Base-by-base conservation (phyloP, 2,329 filamentous ascomycete species). In the Alternaria metachromatica region DNA sequence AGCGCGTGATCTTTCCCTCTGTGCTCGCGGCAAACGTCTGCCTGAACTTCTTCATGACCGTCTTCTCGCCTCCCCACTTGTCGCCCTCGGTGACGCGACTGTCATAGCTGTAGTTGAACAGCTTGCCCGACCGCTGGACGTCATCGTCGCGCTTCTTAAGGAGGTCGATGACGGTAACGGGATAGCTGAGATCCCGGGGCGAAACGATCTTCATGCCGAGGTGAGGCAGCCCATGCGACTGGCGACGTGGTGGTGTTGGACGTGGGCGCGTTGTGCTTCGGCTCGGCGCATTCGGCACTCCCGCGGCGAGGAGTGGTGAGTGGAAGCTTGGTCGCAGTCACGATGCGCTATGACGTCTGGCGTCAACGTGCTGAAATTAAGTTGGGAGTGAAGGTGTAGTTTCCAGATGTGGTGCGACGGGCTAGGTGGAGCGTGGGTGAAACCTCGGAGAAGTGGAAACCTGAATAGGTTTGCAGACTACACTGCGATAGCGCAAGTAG, bases 101-200 rank as follows among this genome's bases (percentile, higher is more conserved):
- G 74, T 89, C 89, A 83, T 94, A 99, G 66, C 89, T 90, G 85
- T 97, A 99, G 79, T 92, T 89, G 78, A 99, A 90, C 60, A 98
- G 86, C 59, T 89, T 87, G 74, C 94, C 91, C 76, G 93, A 86
- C 80, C 91, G 91, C 74, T 88, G 86, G 75, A 99, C 87, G 66
- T 87, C 78, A 73, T 97, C 93, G 80, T 92, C 91, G 20, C 88
- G 87, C 69, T 86, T 83, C 80, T 93, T 94, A 70, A 95, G 87
- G 65, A 98, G 86, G 80, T 93, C 91, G 73, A 90, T 94, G 81
- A 99, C 90, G 72, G 91, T 97, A 81, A 98, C 94, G 74, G 96
- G 96, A 82, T 98, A 99, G 81, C 91, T 92, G 72, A 97, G 88
- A 81, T 78, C 78, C 64, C 78, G 75, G 65, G 83, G 82, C 53